Evolutionary conservation across 2,329 filamentous ascomycete genomes (phyloP).

Genomic region (Alternaria angustiovoidea): DNA sequence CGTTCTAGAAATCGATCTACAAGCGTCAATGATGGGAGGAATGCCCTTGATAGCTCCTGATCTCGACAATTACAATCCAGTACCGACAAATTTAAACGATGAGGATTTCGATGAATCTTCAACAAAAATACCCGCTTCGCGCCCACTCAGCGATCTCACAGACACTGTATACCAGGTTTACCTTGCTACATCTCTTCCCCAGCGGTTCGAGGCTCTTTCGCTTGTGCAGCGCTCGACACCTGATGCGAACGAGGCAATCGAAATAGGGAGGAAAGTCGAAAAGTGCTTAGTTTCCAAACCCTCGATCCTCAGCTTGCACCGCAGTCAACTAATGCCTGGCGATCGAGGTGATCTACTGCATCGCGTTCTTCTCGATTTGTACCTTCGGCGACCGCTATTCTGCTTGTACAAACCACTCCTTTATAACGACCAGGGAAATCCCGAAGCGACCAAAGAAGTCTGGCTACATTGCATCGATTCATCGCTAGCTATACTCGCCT

Average conservation of each 20-base stretch:
- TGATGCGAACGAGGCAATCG: slow-evolving; percentile 20
- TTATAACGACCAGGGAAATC: slow-evolving; percentile 16
- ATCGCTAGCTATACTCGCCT: slow-evolving; percentile 30
- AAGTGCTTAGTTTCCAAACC: slow-evolving; percentile 23
- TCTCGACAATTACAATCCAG: slow-evolving; percentile 11
- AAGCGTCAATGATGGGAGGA: slow-evolving; percentile 29
- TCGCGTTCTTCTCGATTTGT: slow-evolving; percentile 27
- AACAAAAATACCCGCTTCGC: slow-evolving; percentile 13
- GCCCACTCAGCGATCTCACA: slow-evolving; percentile 17
- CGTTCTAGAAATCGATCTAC: slow-evolving; percentile 53
- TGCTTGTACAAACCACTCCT: slow-evolving; percentile 34
- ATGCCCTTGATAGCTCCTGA: slow-evolving; percentile 28
- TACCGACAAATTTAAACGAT: slow-evolving; percentile 31
- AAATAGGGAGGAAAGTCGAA: slow-evolving; percentile 19
- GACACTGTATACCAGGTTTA: slow-evolving; percentile 29
- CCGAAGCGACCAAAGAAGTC: slow-evolving; percentile 13
- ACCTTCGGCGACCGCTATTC: slow-evolving; percentile 27
- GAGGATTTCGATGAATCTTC: slow-evolving; percentile 25
- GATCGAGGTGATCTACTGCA: slow-evolving; percentile 23
- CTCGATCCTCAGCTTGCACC: slow-evolving; percentile 11
- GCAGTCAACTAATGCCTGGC: background rate
- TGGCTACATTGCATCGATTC: slow-evolving; percentile 28
- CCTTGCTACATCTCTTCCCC: slow-evolving; percentile 25
- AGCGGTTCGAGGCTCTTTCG: slow-evolving; percentile 25
- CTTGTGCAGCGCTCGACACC: slow-evolving; percentile 24